Base-by-base conservation (phyloP, 306 rosid species). In the Medicago lupulina region DNA sequence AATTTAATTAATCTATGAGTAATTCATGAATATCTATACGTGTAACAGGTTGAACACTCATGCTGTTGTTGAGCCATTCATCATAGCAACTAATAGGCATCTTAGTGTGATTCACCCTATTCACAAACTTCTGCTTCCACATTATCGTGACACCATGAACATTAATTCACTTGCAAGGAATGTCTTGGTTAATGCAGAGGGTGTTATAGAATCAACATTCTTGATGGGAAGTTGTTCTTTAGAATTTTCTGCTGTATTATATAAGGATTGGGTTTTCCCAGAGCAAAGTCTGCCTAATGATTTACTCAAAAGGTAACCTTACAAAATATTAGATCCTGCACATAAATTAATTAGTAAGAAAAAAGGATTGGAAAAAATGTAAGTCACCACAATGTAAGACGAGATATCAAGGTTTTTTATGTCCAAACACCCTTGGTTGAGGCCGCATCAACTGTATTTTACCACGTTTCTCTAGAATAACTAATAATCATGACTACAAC, bases 1-100 rank as follows among this genome's bases (percentile, higher is more conserved):
- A 23, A 61, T n/a, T 10, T 28, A 51, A 2, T 75, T 7, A 63
- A 16, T 7, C 7, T 63, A 18, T 36, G 46, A 12, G 38, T 44
- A 17, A 6, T 4, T 28, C 49, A 55, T 16, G 67, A 39, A 14
- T 17, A 18, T 17, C 17, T 13, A 68, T 14, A 19, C 66, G 44
- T 68, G 16, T 73, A 39, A 9, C 83, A 89, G 94, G 94, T 67
- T 92, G 73, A 83, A 89, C 54, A 92, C 97, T 68, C 97, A 92
- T 62, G 93, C 93, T 7, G 89, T 73, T 57, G 85, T 89, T 76
- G 96, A 90, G 73, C 96, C 96, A 46, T 87, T 83, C 44, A 17
- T 83, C 66, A 79, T 83, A 12, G 83, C 81, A 62, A 83, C 86
- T 38, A 79, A 79, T 21, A 83, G 83, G 31, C 75, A 75, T n/a